phyloP scores from a whole-genome alignment of 305 asterid genomes.

The Fraxinus sp. region DNA sequence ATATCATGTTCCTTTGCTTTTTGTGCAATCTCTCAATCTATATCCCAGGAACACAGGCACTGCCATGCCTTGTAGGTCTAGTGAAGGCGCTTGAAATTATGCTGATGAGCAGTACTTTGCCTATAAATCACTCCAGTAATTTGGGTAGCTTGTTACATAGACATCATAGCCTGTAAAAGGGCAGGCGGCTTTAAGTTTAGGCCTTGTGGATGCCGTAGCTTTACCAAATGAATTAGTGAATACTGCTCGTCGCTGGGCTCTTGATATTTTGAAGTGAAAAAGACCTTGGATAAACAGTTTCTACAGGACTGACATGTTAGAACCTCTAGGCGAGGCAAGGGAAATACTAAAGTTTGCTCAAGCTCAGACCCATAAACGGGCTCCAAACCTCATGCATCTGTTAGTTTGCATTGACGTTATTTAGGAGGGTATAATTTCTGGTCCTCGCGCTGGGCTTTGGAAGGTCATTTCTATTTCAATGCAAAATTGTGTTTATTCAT shows the following conservation, averaged over 20 bases:
- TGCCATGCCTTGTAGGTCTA: slow-evolving; percentile 97
- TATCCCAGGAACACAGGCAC: slow-evolving; percentile 81
- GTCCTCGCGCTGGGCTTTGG: slow-evolving; percentile 87
- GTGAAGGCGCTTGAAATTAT: slow-evolving; percentile 97
- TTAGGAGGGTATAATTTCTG: slow-evolving; percentile 88
- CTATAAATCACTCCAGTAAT: background rate
- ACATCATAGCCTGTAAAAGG: no score
- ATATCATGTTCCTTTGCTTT: background rate
- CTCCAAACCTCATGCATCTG: slow-evolving; percentile 93
- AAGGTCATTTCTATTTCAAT: slow-evolving; percentile 55
- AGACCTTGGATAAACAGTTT: slow-evolving; percentile 79
- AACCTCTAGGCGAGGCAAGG: slow-evolving; percentile 84
- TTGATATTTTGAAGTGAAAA: slow-evolving; percentile 68
- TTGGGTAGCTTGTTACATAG: background rate
- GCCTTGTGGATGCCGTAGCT: slow-evolving; percentile 90
- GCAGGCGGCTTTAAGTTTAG: slow-evolving; percentile 31
- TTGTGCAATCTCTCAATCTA: background rate
- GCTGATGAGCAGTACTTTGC: slow-evolving; percentile 52
- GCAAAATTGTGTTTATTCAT: slow-evolving; percentile 14
- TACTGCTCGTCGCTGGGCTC: slow-evolving; percentile 85
- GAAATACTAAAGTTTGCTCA: slow-evolving; percentile 91
- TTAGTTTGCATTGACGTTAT: slow-evolving; percentile 81
- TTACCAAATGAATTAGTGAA: slow-evolving; percentile 61
- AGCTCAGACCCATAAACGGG: slow-evolving; percentile 80
- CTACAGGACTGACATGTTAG: slow-evolving; percentile 80